phyloP scores from a whole-genome alignment of 176 grass and related monocot genomes.

The Rhipidocladum racemiflorum region DNA sequence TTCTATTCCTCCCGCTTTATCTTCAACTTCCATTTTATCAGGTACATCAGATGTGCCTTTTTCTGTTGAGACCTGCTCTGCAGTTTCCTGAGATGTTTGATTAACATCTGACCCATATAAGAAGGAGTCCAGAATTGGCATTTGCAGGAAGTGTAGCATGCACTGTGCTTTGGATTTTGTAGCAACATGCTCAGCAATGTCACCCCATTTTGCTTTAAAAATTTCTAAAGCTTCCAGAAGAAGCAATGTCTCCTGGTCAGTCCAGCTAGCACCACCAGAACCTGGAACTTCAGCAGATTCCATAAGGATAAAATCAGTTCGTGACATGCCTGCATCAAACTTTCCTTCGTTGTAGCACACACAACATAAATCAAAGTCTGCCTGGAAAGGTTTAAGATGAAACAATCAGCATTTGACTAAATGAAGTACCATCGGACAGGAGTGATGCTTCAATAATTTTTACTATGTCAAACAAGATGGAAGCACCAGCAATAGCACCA shows the following conservation, averaged over 20 bases:
- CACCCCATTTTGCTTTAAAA: conserved; percentile 74
- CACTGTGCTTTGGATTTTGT: conserved; percentile 85
- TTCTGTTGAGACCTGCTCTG: conserved; percentile 30
- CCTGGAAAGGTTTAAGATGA: conserved; percentile 41
- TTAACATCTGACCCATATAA: conserved; percentile 19
- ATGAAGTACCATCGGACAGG: conserved; percentile 5
- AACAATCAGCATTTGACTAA: conserved; percentile 10
- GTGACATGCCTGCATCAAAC: conserved; percentile 68
- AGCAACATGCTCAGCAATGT: conserved; percentile 87
- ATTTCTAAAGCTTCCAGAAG: conserved; percentile 84
- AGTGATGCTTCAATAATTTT: background rate
- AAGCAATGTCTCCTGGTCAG: conserved; percentile 75
- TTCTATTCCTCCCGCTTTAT: conserved; percentile 38
- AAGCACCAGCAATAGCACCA: background rate
- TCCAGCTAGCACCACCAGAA: conserved; percentile 66
- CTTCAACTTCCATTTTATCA: conserved; percentile 46
- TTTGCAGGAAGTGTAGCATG: conserved; percentile 78
- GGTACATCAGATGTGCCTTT: conserved; percentile 1
- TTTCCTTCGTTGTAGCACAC: conserved; percentile 74
- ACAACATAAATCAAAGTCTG: conserved; percentile 81
- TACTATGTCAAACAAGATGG: background rate
- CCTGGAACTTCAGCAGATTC: conserved; percentile 58
- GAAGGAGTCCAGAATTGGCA: conserved; percentile 63
- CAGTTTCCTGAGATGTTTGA: conserved; percentile 22
- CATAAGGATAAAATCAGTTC: conserved; percentile 83